Base-by-base conservation (phyloP, 768 basidiomycete genomes). In the Russula vinacea region DNA sequence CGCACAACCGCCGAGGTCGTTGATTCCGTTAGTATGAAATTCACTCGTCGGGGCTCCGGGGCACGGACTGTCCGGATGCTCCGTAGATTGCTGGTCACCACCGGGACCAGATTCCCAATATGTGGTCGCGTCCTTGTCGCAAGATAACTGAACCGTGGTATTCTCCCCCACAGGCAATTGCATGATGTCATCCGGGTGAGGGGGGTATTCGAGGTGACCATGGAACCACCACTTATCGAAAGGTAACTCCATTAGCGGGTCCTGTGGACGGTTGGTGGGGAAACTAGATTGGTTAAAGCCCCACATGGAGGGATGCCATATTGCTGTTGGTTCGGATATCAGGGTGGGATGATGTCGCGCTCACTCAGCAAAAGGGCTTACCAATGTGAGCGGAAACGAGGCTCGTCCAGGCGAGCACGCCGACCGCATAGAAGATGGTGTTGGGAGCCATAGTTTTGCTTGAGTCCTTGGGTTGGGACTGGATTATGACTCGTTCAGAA, bases 151-250 rank as follows among this genome's bases (percentile, higher is more conserved):
- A 51, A 64, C 29, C 44, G 54, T 59, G 13, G 44, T 60, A 2
- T 33, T 62, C 22, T 68, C 60, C 37, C 76, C 75, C 33, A 74
- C 75, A 33, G 73, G 73, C 42, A 78, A 61, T 55, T 75, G 69
- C 53, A 76, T 62, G 67, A 76, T 62, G 56, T 76, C 73, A 6
- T 65, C 65, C 7, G 68, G 56, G 57, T 73, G 64, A 2, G 77
- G 76, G 4, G 77, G 77, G 42, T 71, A 64, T 35, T 55, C 64
- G 10, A 77, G 63, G 58, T 76, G 72, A 26, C 69, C 68, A 62
- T 78, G 78, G 58, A 77, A 75, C 77, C 77, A 79, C 78, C 77
- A 78, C 1, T 50, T 1, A 6, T 37, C 6, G 64, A 78, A 78
- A 6, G 71, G 39, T 26, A 68, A 60, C 58, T 72, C 45, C 42